Evolutionary conservation across 805 yeast species (phyloP).

Genomic region (Candida sithepensis): DNA sequence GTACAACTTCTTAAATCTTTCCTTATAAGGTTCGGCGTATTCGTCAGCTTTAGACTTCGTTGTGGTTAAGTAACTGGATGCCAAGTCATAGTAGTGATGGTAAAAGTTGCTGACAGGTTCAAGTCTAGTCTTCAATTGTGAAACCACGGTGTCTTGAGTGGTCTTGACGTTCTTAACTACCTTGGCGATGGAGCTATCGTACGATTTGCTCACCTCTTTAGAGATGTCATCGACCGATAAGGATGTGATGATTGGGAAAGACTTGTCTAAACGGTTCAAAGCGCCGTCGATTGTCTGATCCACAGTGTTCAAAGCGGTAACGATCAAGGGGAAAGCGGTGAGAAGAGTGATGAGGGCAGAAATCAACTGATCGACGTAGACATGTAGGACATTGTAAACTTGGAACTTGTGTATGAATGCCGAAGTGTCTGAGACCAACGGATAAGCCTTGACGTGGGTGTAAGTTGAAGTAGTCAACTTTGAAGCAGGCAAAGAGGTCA

Average conservation of each 20-base stretch:
- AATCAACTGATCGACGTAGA: slow-evolving; percentile 13
- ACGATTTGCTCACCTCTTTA: slow-evolving; percentile 6
- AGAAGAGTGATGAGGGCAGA: slow-evolving; percentile 12
- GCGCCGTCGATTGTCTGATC: slow-evolving; percentile 23
- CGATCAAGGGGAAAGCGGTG: slow-evolving; percentile 17
- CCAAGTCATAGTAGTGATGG: slow-evolving; percentile 29
- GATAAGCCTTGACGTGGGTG: slow-evolving; percentile 31
- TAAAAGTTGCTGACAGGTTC: slow-evolving; percentile 27
- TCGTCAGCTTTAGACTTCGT: not conserved
- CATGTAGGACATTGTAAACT: slow-evolving; percentile 13
- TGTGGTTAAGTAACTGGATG: not conserved
- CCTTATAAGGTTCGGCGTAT: not conserved
- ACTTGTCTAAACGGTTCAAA: slow-evolving; percentile 27
- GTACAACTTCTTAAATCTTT: not conserved
- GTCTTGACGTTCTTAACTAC: slow-evolving; percentile 12
- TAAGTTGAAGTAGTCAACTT: slow-evolving; percentile 15
- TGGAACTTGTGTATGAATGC: slow-evolving; percentile 15
- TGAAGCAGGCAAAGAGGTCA: slow-evolving; percentile 5
- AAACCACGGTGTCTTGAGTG: slow-evolving; percentile 8
- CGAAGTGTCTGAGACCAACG: slow-evolving; percentile 26
- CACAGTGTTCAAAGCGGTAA: slow-evolving; percentile 15
- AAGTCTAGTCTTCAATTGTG: slow-evolving; percentile 10
- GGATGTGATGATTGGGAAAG: slow-evolving; percentile 27
- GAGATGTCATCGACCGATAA: slow-evolving; percentile 16
- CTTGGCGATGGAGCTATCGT: slow-evolving; percentile 9